Conservation (phyloP, 2,329 filamentous ascomycete genomes). For the Didymellaceae sp. region DNA sequence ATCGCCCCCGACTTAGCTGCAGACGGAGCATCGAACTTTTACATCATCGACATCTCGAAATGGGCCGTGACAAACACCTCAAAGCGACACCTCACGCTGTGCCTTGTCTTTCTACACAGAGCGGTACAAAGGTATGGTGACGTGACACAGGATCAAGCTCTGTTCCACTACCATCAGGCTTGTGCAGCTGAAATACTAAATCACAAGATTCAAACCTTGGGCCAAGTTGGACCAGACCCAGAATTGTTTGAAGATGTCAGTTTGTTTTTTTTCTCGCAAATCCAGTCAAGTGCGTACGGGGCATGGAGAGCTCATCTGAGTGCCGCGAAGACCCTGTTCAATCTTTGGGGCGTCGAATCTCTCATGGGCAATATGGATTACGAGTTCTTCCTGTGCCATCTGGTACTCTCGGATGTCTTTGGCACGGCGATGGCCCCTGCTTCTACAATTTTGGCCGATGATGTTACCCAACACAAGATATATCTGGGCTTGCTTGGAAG, state of each 20-base stretch:
- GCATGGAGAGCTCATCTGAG: slow-evolving; percentile 8
- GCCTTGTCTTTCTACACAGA: slow-evolving; percentile 1
- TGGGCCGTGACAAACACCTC: background rate
- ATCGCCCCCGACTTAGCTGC: slow-evolving; percentile 6
- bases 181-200: slow-evolving; percentile 5
- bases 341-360: background rate
- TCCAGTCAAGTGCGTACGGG: slow-evolving; percentile 9
- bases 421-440: background rate
- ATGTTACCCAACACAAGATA: background rate
- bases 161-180: slow-evolving; percentile 8
- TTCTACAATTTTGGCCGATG: background rate
- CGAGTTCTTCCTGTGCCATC: slow-evolving; percentile 3
- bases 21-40: background rate
- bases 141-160: background rate
- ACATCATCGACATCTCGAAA: background rate
- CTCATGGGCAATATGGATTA: background rate
- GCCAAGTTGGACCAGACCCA: background rate
- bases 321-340: slow-evolving; percentile 1
- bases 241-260: slow-evolving; percentile 4
- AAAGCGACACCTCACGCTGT: slow-evolving; percentile 4
- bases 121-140: slow-evolving; percentile 3
- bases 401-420: slow-evolving; percentile 1
- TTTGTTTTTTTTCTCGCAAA: slow-evolving; percentile 10
- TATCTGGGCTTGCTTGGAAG: background rate
- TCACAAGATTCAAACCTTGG: slow-evolving; percentile 3